These are phyloP conservation scores for Dendrostoma leiphaemia DNA, from an alignment of 2,329 filamentous ascomycete genomes.

Conservation along the genomic window DNA sequence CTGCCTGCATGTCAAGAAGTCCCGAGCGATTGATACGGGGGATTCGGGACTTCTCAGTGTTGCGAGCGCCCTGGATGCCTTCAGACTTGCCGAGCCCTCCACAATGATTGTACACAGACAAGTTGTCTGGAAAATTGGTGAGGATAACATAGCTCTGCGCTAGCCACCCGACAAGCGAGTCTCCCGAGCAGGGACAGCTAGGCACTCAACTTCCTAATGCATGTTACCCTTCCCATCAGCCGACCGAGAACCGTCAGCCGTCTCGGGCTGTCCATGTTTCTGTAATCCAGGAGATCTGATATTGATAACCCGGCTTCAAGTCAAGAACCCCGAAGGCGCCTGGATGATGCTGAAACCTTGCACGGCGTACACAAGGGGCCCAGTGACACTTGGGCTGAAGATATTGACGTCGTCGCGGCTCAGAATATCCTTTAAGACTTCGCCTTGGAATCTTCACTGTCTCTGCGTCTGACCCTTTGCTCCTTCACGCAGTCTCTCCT, in stretches of 20 bases:
- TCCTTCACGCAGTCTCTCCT: background rate
- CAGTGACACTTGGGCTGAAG: background rate
- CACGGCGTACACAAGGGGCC: background rate
- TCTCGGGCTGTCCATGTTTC: slow-evolving; percentile 2
- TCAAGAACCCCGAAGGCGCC: slow-evolving; percentile 10
- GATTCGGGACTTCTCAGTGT: slow-evolving; percentile 7
- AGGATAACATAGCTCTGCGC: background rate
- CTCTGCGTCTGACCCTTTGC: background rate
- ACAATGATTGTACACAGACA: background rate
- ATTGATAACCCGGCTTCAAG: slow-evolving; percentile 3
- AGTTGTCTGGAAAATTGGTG: background rate
- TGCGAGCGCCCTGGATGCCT: background rate
- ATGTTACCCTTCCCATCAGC: slow-evolving; percentile 1
- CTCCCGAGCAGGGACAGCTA: background rate
- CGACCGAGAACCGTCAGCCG: slow-evolving; percentile 4
- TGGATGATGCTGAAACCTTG: background rate
- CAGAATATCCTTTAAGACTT: slow-evolving; percentile 11
- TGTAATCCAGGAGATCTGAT: background rate
- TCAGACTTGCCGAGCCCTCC: slow-evolving; percentile 4
- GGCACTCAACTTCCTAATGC: slow-evolving; percentile 6
- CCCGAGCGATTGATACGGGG: slow-evolving; percentile 11
- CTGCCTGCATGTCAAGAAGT: slow-evolving; percentile 1
- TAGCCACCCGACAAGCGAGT: slow-evolving; percentile 6
- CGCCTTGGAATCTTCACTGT: background rate
- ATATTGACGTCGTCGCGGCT: background rate